Evolutionary conservation across 2,329 filamentous ascomycete genomes (phyloP).

Genomic region (Ramularia collo-cygni): DNA sequence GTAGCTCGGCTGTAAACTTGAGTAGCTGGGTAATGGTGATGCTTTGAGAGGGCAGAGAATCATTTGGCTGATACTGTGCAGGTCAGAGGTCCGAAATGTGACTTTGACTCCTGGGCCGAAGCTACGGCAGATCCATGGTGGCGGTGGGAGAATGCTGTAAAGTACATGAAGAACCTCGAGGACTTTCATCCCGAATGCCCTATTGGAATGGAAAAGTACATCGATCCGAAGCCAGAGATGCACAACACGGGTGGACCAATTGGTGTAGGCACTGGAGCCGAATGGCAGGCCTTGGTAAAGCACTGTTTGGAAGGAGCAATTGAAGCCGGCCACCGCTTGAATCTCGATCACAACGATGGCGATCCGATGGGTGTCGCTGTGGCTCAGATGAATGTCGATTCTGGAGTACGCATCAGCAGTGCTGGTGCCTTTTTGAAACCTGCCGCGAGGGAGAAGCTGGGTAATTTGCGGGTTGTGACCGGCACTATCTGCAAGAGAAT

Average conservation of each 20-base stretch:
- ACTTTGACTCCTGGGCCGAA: not conserved
- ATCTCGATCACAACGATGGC: constrained; percentile 7
- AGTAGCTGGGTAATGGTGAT: no score
- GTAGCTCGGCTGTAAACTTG: constrained; percentile 2
- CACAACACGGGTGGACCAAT: constrained; percentile 9
- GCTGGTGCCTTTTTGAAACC: constrained; percentile 6
- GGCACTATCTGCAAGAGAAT: constrained; percentile 5
- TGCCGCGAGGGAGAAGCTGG: constrained; percentile 1
- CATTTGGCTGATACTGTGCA: no score
- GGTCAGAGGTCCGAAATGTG: no score
- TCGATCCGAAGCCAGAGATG: constrained; percentile 11
- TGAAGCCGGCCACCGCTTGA: constrained; percentile 2
- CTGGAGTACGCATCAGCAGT: constrained; percentile 3
- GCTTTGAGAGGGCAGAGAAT: no score
- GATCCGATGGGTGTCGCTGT: constrained; percentile 5
- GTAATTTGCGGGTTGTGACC: constrained; percentile 2
- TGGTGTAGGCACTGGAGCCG: constrained; percentile 4
- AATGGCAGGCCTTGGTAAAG: constrained; percentile 11
- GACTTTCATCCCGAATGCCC: constrained; percentile 11
- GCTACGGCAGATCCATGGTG: not conserved
- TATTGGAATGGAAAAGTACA: constrained; percentile 10
- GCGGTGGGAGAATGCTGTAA: not conserved
- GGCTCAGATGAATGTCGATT: constrained; percentile 10
- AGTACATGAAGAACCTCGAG: constrained; percentile 7
- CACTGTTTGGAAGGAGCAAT: constrained; percentile 4